Conservation (phyloP, 345 rosid species). For the Lumnitzera littorea region DNA sequence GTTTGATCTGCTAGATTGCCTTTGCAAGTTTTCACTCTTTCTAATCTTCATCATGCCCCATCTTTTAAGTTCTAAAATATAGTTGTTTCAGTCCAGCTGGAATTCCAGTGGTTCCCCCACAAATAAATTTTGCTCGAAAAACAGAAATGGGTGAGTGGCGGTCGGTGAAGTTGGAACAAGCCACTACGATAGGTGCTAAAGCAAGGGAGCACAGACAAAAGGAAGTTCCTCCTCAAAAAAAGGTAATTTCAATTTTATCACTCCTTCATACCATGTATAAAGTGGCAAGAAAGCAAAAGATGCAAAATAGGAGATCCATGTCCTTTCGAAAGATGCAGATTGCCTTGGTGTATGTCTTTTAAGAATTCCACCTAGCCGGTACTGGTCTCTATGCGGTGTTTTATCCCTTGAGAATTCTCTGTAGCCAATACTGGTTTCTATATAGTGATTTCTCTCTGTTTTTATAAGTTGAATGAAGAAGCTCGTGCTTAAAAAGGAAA, state of each 20-base stretch:
- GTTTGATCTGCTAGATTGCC: background rate
- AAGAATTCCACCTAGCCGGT: too few species aligned
- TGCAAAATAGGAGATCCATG: background rate
- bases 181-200: constrained; percentile 13
- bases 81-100: constrained; percentile 34
- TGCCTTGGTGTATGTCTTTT: too few species aligned
- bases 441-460: too few species aligned
- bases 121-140: constrained; percentile 24
- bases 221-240: constrained; percentile 23
- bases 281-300: background rate
- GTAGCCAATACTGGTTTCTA: too few species aligned
- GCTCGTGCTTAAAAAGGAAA: background rate
- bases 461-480: too few species aligned
- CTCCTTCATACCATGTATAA: background rate
- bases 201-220: constrained; percentile 20
- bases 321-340: background rate
- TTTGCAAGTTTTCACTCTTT: background rate
- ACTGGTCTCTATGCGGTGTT: too few species aligned
- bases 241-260: constrained; percentile 21
- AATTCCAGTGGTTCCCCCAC: constrained; percentile 18
- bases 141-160: constrained; percentile 57
- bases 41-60: background rate
- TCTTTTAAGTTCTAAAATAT: constrained; percentile 1
- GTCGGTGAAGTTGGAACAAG: constrained; percentile 37
- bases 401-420: too few species aligned